Conservation (phyloP, 1,284 basidiomycete genomes). For the Trichosporon faecale region DNA sequence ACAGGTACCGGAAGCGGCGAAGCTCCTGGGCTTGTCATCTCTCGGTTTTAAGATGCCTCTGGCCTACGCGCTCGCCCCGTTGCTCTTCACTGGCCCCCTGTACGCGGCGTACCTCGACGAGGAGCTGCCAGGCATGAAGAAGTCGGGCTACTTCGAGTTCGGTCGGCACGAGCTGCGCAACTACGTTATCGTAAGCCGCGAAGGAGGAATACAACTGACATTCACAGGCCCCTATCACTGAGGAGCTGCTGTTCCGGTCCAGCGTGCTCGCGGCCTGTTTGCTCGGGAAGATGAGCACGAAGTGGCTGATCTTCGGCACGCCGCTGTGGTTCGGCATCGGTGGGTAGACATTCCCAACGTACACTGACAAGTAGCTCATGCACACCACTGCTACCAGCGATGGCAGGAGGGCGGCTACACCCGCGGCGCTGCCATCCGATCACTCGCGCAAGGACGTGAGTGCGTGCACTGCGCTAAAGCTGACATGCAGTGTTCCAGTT, state of each 20-base stretch:
- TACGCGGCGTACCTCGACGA: conserved; percentile 62
- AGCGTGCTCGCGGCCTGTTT: conserved; percentile 74
- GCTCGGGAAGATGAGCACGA: conserved; percentile 61
- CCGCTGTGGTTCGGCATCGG: conserved; percentile 87
- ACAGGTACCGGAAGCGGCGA: conserved; percentile 31
- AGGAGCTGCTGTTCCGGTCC: conserved; percentile 87
- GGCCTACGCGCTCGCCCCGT: conserved; percentile 68
- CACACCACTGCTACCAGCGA: conserved; percentile 84
- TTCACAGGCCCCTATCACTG: conserved; percentile 78
- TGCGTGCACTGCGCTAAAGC: conserved; percentile 20
- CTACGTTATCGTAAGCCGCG: conserved; percentile 67
- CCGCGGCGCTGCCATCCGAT: conserved; percentile 60
- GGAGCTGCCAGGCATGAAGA: conserved; percentile 62
- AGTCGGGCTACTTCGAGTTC: conserved; percentile 17
- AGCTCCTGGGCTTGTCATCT: conserved; percentile 37
- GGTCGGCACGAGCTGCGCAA: conserved; percentile 60
- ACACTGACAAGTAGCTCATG: conserved; percentile 64
- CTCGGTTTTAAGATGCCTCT: conserved; percentile 29
- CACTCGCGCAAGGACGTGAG: conserved; percentile 63
- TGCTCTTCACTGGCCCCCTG: conserved; percentile 80
- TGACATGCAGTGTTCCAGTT: conserved; percentile 70
- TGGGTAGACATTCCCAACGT: conserved; percentile 48
- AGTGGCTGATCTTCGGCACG: conserved; percentile 68
- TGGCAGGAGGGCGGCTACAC: conserved; percentile 70
- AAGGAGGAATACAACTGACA: conserved; percentile 11